These are phyloP conservation scores for Murraya paniculata DNA, from an alignment of 345 rosid species.

Conservation along the genomic window DNA sequence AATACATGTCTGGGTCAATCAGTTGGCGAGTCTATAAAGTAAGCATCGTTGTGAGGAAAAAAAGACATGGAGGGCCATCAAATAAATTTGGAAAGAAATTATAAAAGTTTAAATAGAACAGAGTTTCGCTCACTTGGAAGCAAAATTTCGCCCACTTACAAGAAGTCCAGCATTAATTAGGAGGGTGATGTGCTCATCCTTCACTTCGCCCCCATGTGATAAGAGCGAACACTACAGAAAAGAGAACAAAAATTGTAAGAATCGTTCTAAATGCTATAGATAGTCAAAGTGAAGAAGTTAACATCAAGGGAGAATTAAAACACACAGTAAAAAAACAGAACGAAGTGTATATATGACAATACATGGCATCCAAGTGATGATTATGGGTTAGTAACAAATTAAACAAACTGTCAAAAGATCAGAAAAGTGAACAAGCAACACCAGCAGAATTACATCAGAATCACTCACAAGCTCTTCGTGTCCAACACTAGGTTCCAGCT, in stretches of 20 bases:
- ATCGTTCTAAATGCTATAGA: background rate
- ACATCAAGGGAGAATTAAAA: background rate
- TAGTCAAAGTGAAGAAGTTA: background rate
- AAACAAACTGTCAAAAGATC: background rate
- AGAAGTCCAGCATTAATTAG: conserved; percentile 82
- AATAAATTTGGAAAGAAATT: background rate
- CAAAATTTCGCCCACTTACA: conserved; percentile 45
- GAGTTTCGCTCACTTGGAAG: conserved; percentile 1
- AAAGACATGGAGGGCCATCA: background rate
- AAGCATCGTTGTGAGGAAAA: conserved; percentile 13
- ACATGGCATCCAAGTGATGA: background rate
- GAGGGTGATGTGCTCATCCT: conserved; percentile 68
- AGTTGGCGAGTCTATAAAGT: conserved; percentile 67
- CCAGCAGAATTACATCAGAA: background rate
- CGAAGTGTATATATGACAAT: background rate
- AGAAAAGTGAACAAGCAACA: background rate
- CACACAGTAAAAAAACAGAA: background rate
- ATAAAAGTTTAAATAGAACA: background rate
- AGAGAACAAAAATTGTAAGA: background rate
- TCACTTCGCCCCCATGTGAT: conserved; percentile 72
- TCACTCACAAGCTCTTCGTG: conserved; percentile 78
- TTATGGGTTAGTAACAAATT: background rate
- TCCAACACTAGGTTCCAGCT: conserved; percentile 69
- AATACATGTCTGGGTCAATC: conserved; percentile 78
- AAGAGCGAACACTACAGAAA: conserved; percentile 60